Conservation (phyloP, 345 rosid species). For the Carallia pectinifolia region DNA sequence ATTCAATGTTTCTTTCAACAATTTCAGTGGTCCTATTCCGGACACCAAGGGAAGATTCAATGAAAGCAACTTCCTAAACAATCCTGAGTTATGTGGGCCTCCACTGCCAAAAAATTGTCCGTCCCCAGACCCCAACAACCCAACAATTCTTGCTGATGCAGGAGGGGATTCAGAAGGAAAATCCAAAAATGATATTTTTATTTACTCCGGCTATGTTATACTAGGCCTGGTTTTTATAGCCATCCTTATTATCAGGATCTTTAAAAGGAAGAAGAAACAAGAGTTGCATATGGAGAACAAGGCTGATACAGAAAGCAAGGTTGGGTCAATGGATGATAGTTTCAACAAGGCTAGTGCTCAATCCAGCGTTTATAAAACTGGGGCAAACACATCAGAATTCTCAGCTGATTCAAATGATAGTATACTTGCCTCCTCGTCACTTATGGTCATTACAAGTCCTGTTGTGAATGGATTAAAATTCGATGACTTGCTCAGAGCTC, state of each 20-base stretch:
- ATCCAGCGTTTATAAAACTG: constrained; percentile 22
- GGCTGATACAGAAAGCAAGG: constrained; percentile 20
- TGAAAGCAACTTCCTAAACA: constrained; percentile 36
- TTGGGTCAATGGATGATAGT: constrained; percentile 28
- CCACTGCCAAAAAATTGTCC: constrained; percentile 33
- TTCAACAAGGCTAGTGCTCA: constrained; percentile 17
- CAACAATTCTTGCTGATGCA: background rate
- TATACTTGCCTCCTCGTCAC: constrained; percentile 32
- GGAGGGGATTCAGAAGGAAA: constrained; percentile 15
- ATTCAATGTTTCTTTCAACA: constrained; percentile 59
- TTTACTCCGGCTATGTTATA: constrained; percentile 45
- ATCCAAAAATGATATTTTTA: constrained; percentile 23
- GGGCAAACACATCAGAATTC: constrained; percentile 26
- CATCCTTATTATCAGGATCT: constrained; percentile 22
- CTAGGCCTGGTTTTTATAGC: constrained; percentile 28
- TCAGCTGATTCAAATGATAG: constrained; percentile 32
- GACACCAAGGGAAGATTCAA: constrained; percentile 18
- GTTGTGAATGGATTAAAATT: constrained; percentile 39
- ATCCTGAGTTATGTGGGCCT: constrained; percentile 43
- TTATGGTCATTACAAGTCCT: constrained; percentile 50
- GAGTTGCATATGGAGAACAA: background rate
- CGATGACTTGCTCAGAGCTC: constrained; percentile 58
- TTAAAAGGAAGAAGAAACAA: constrained; percentile 19
- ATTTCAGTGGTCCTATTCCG: constrained; percentile 46
- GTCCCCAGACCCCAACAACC: background rate